Evolutionary conservation across 495 filamentous ascomycete genomes (phyloP), one percentile per base, ranked within the genome.

Genomic region (Penicillium goetzii): DNA sequence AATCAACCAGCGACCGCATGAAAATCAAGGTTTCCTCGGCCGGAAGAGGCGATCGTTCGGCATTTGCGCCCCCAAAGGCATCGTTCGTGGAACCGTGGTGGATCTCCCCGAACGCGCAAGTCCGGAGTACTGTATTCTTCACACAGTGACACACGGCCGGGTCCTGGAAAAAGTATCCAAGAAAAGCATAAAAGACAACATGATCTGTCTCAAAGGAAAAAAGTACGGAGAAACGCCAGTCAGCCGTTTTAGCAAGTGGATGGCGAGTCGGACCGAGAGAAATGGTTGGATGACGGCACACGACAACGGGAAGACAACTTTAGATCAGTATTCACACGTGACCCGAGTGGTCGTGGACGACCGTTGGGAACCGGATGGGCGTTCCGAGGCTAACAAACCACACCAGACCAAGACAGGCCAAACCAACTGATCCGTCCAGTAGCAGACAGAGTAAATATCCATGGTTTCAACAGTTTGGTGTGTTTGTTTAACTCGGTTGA

Each of bases 41-140:
- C 69, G 64, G 66, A 38, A 28, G 30, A 69, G 69, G 69, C 61
- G 67, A 69, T 69, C 59, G 25, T 65, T 72, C 69, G 68, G 70
- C 62, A 61, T 60, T 62, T 64, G 58, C 59, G n/a, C 33, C 11
- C 14, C 5, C 10, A 53, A 51, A 40, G 30, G 17, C 21, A 28
- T 36, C 53, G 32, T 40, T 64, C 64, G 43, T 57, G 66, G 63
- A 61, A 56, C 26, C 59, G 65, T 25, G 40, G 65, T 68, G 63
- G 63, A 60, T 47, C 58, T 53, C 19, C 28, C 54, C 38, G 43
- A 60, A 41, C 10, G 55, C 47, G 52, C 56, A 51, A 41, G 41
- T 56, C 56, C 28, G 32, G 57, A n/a, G 43, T 23, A 59, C 25
- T 6, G 25, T 28, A n/a, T n/a, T n/a, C n/a, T n/a, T n/a, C n/a